Evolutionary conservation across 441 rosid species (phyloP), one percentile per base, ranked within the genome.

Genomic region (Populus trichocarpa): DNA sequence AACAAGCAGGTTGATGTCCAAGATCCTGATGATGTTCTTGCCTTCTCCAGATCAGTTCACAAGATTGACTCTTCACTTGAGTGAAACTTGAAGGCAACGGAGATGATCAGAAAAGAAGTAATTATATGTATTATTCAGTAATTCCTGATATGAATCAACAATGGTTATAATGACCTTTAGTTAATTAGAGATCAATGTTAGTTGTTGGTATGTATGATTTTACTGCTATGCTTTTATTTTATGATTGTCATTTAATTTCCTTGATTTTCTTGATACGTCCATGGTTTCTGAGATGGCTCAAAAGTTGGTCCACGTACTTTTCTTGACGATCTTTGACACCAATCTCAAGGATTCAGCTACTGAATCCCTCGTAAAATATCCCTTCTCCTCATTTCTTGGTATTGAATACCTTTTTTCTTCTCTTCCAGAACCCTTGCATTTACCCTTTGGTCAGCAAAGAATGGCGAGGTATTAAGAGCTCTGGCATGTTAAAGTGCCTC

Each of bases 51-150:
- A 78, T 71, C 85, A 32, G 81, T 84, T 77, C 71, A 73, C 61
- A 85, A 82, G 70, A 84, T 71, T 26, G 86, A 88, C 64, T 86
- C 88, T 16, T 84, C 88, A 1, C 88, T 86, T 35, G 83, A 86
- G 35, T 75, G 64, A 75, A 57, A 25, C 35, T 7, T 11, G 33
- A n/a, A 59, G 61, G 6, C 70, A 16, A 16, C 16, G 70, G 8
- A n/a, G 64, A 59, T 59, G 0, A 59, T 59, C 23, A n/a, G 64
- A n/a, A 59, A 2, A 8, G 12, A 20, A 6, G 8, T 50, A 50
- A 20, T n/a, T 59, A 59, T 8, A 7, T 8, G 64, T n/a, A 8
- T 59, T 8, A n/a, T 59, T 3, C 23, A 20, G 25, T n/a, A 59
- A n/a, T 59, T 59, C n/a, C 64, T n/a, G 12, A 59, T 3, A 20